Evolutionary conservation across 2,329 filamentous ascomycete genomes (phyloP), one percentile per base, ranked within the genome.

Genomic region (Aureobasidium sp.): DNA sequence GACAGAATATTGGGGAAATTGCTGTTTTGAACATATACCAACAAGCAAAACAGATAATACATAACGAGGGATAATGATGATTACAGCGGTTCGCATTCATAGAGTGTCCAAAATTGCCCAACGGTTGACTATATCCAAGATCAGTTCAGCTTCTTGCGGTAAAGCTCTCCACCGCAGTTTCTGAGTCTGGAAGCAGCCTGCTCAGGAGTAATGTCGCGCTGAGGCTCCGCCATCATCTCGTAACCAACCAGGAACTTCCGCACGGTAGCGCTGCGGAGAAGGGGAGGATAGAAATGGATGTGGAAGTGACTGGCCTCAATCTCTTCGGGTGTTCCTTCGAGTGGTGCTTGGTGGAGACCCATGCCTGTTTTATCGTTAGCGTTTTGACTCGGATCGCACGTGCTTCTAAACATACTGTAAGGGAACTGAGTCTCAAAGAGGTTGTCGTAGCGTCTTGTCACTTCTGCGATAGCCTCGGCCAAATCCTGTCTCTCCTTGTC

Each of bases 231-330:
- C 84, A 99, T 85, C 76, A 99, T 82, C 77, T 99, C 94, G 73
- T 96, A 97, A 66, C 94, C 94, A 37, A 99, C 94, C 58, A 97
- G 76, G 77, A 97, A 99, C 78, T 99, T 99, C 68, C 90, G 86
- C 50, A 99, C 92, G 0, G 91, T 96, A 2, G 94, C 92, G 50
- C 91, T 96, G 62, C 94, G 86, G 66, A 99, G 80, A 50, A 99
- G 80, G 14, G 94, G 94, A 45, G 94, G 94, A 74, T 97, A 97
- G 75, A 99, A 99, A 77, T 99, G 94, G 79, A 99, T 87, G 75
- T 99, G 94, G 72, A 99, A 86, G 75, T 96, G 93, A 67, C 90
- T 91, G 64, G 86, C 86, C 68, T 96, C 89, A 60, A 93, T 83
- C 74, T 97, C 93, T 64, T 95, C 90, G 1, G 85, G 81, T 0